A percentile compares a stretch with the other conserved stretches of the same genome.
phyloP scores from a whole-genome alignment of 345 rosid genomes.

The Ceriops tagal region DNA sequence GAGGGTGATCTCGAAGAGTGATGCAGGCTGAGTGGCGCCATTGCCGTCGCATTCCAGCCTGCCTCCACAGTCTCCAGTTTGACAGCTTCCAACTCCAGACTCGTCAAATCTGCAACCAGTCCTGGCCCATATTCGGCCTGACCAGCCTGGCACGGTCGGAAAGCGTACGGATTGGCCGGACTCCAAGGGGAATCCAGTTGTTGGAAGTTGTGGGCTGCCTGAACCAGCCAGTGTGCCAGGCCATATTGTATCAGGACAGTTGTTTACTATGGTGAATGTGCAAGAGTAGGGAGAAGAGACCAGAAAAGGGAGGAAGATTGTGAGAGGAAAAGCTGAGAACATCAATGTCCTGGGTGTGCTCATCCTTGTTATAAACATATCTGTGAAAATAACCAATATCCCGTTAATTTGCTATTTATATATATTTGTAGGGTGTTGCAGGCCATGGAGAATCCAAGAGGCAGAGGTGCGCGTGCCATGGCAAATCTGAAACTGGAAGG shows the following conservation, averaged over 20 bases:
- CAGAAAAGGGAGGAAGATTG: slow-evolving; percentile 28
- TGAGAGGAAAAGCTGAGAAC: slow-evolving; percentile 18
- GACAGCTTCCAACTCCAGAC: slow-evolving; percentile 62
- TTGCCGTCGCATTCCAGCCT: slow-evolving; percentile 64
- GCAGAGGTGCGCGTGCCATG: slow-evolving; percentile 7
- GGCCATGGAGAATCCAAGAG: slow-evolving; percentile 19
- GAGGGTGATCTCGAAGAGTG: slow-evolving; percentile 80
- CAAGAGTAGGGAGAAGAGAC: slow-evolving; percentile 36
- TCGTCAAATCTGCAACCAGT: slow-evolving; percentile 74
- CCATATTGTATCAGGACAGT: slow-evolving; percentile 80
- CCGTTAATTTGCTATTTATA: too few relatives aligned
- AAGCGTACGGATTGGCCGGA: slow-evolving; percentile 54
- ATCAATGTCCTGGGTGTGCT: background rate
- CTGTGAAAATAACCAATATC: too few relatives aligned
- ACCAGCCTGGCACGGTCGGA: slow-evolving; percentile 74
- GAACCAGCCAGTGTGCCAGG: slow-evolving; percentile 86
- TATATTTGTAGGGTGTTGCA: background rate
- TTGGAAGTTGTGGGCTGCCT: slow-evolving; percentile 67
- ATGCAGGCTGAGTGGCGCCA: slow-evolving; percentile 81
- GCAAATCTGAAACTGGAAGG: slow-evolving; percentile 30
- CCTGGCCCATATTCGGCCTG: slow-evolving; percentile 92
- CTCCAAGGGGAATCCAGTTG: slow-evolving; percentile 66
- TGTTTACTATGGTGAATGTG: slow-evolving; percentile 62
- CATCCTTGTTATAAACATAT: background rate
- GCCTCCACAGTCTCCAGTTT: slow-evolving; percentile 80